These are phyloP conservation scores for Posidonia oceanica DNA, from an alignment of 116 monocot genomes.

Conservation along the genomic window DNA sequence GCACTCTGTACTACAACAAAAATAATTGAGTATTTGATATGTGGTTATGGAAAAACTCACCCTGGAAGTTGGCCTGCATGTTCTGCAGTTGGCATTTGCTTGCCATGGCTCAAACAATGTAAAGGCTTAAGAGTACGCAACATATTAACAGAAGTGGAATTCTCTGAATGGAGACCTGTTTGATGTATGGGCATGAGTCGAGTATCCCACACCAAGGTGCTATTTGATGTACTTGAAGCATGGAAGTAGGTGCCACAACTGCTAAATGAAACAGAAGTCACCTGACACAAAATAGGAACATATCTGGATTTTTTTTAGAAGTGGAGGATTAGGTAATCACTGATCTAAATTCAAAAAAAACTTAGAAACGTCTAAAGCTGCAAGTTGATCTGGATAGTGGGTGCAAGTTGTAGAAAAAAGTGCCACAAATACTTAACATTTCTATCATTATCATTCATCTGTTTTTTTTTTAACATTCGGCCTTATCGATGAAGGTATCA, in stretches of 20 bases:
- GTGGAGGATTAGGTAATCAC: too few relatives aligned
- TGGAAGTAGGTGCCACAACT: conserved; percentile 72
- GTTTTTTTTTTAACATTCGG: too few relatives aligned
- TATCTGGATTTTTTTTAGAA: too few relatives aligned
- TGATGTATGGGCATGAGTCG: conserved; percentile 48
- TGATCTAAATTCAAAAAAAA: too few relatives aligned
- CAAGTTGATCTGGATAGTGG: too few relatives aligned
- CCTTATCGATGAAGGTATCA: too few relatives aligned
- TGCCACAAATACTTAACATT: too few relatives aligned
- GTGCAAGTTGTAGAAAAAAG: too few relatives aligned
- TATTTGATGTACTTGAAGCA: conserved; percentile 74
- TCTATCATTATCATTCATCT: too few relatives aligned
- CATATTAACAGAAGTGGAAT: conserved; percentile 13
- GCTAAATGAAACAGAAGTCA: conserved; percentile 75
- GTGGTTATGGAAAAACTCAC: conserved; percentile 16
- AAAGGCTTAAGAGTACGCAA: conserved; percentile 44
- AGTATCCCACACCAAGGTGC: conserved; percentile 72
- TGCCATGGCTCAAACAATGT: conserved; percentile 76
- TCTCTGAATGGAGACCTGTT: conserved; percentile 7
- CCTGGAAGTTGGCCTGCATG: conserved; percentile 56
- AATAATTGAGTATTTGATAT: too few relatives aligned
- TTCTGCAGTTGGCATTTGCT: conserved; percentile 74
- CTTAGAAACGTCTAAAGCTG: too few relatives aligned
- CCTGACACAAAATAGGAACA: conserved; percentile 20
- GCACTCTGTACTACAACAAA: too few relatives aligned